Conservation (phyloP, 1,139 yeast species). For the Sugiyamaella pinicola region DNA sequence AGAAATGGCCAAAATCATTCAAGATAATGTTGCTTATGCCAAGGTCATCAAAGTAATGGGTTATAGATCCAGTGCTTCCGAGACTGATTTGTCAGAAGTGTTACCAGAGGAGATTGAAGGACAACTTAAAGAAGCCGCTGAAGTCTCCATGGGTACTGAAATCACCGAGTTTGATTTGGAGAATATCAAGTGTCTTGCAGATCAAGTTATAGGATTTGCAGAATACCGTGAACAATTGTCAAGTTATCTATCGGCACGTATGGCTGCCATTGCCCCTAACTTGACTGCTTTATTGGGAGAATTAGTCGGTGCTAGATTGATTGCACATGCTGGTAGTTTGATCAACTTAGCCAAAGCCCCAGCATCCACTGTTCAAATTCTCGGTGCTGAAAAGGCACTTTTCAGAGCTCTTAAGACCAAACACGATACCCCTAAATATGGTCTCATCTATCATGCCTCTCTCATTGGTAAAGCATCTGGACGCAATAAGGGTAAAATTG, state of each 20-base stretch:
- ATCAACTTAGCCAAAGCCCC: slow-evolving; percentile 96
- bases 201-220: slow-evolving; percentile 91
- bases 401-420: slow-evolving; percentile 98
- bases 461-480: slow-evolving; percentile 97
- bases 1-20: slow-evolving; percentile 94
- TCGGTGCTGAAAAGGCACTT: slow-evolving; percentile 99
- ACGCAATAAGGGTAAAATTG: slow-evolving; percentile 97
- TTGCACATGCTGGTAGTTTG: slow-evolving; percentile 95
- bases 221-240: slow-evolving; percentile 93
- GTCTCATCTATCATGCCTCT: slow-evolving; percentile 95
- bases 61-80: slow-evolving; percentile 84
- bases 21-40: slow-evolving; percentile 86
- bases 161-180: slow-evolving; percentile 84
- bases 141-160: slow-evolving; percentile 98
- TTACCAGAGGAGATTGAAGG: slow-evolving; percentile 74
- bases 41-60: slow-evolving; percentile 88
- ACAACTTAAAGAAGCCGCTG: slow-evolving; percentile 80
- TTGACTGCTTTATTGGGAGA: slow-evolving; percentile 95
- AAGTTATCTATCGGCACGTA: slow-evolving; percentile 85
- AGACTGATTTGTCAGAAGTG: slow-evolving; percentile 85
- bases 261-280: slow-evolving; percentile 99
- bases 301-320: slow-evolving; percentile 96
- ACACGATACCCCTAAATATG: slow-evolving; percentile 98
- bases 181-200: slow-evolving; percentile 86
- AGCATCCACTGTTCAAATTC: slow-evolving; percentile 96